Conservation (phyloP, 768 basidiomycete species). For the Leucosporidium creatinivorum region DNA sequence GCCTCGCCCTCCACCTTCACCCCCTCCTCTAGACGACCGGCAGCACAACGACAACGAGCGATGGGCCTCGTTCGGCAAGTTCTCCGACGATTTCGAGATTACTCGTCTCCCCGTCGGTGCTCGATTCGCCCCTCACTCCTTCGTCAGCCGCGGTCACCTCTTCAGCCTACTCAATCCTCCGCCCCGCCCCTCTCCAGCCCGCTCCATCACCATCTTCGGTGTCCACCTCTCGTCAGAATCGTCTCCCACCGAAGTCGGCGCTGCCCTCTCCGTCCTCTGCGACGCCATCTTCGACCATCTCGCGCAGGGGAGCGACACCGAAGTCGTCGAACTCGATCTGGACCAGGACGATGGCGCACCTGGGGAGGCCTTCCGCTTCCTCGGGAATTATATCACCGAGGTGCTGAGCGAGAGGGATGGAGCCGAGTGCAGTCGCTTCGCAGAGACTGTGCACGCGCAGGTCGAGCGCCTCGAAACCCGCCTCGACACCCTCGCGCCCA, state of each 20-base stretch:
- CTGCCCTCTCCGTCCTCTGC: conserved; percentile 43
- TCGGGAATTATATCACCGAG: conserved; percentile 49
- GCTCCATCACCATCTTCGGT: conserved; percentile 39
- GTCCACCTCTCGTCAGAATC: conserved; percentile 42
- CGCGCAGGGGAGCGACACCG: conserved; percentile 39
- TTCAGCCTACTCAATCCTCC: conserved; percentile 50
- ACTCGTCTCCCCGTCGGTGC: conserved; percentile 50
- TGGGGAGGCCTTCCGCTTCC: conserved; percentile 44
- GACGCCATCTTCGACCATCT: conserved; percentile 50
- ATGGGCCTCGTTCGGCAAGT: conserved; percentile 30
- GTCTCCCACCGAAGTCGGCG: conserved; percentile 47
- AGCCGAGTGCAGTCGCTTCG: conserved; percentile 41
- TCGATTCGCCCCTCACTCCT: conserved; percentile 49
- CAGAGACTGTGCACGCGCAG: conserved; percentile 42
- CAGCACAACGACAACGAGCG: conserved; percentile 5
- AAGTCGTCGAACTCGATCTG: neutral
- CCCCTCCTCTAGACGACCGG: no score
- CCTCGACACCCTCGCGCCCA: conserved; percentile 27
- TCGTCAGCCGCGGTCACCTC: conserved; percentile 57
- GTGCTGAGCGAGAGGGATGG: conserved; percentile 40
- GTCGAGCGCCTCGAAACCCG: conserved; percentile 44
- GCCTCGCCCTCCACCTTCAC: neutral
- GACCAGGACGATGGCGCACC: conserved; percentile 6
- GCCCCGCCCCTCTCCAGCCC: conserved; percentile 36
- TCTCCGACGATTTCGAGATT: conserved; percentile 52